Evolutionary conservation across 1,139 yeast genomes (phyloP).

Genomic region (Yamadazyma diddensiae): DNA sequence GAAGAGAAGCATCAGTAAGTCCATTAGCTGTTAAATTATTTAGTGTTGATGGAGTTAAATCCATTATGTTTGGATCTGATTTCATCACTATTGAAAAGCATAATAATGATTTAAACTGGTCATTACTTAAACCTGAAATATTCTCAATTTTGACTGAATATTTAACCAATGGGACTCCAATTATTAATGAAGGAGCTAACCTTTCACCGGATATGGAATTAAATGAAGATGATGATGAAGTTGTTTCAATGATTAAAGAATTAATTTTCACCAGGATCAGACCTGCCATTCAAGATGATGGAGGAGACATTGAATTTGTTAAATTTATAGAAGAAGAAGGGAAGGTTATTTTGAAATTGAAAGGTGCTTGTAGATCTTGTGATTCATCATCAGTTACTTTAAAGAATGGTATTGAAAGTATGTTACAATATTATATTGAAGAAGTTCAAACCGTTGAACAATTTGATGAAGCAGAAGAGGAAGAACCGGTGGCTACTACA

Average conservation of each 20-base stretch:
- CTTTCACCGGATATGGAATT: constrained; percentile 37
- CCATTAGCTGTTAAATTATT: constrained; percentile 55
- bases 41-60: constrained; percentile 49
- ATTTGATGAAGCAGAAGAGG: constrained; percentile 34
- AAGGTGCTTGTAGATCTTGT: constrained; percentile 81
- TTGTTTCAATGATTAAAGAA: constrained; percentile 89
- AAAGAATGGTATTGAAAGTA: constrained; percentile 77
- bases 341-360: constrained; percentile 60
- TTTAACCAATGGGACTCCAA: constrained; percentile 70
- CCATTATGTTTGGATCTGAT: constrained; percentile 54
- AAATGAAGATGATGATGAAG: constrained; percentile 67
- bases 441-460: constrained; percentile 71
- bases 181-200: constrained; percentile 35
- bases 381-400: constrained; percentile 73
- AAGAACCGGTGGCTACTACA: constrained; percentile 15
- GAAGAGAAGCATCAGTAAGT: constrained; percentile 54
- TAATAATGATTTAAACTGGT: constrained; percentile 57
- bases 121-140: constrained; percentile 81
- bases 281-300: constrained; percentile 90
- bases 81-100: constrained; percentile 85
- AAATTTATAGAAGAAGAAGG: constrained; percentile 62
- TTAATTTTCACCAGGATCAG: constrained; percentile 89
- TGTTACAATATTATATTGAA: constrained; percentile 78
- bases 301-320: constrained; percentile 78
- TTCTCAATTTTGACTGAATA: constrained; percentile 82